Evolutionary conservation across 495 filamentous ascomycete genomes (phyloP), one percentile per base, ranked within the genome.

Genomic region (Tuber magnatum): DNA sequence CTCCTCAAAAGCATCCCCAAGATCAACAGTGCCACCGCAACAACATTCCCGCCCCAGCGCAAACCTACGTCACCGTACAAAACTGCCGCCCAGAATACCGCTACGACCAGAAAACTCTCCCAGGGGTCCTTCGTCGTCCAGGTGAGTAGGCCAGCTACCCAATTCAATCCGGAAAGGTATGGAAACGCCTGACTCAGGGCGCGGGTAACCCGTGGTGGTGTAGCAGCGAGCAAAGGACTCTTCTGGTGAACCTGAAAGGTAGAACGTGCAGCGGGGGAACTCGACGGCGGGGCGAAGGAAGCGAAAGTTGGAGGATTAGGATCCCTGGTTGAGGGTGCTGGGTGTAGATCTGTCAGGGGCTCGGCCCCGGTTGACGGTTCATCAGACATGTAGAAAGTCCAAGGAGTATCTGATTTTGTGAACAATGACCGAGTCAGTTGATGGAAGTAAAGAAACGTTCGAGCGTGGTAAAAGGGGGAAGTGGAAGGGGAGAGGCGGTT

Each of bases 191-290:
- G 97, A 74, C 93, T 94, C 71, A 99, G 87, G 0, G 94, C 93
- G 69, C 94, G 88, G 9, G 95, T 98, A 81, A 99, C 89, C 82
- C 94, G 91, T 3, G 95, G 96, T 42, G 95, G 95, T 44, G 95
- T 99, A 20, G 94, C 93, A 71, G 96, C 90, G 44, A 99, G 87
- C 39, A 99, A 85, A 32, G 96, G 95, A 6, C 92, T 96, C 84
- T 98, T 99, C 83, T 95, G 94, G 83, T 98, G 94, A 2, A 99
- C 94, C 73, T 98, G 89, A 79, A 98, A 92, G 75, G 93, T 95
- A 56, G 92, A 94, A 70, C 93, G 90, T 74, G 91, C 88, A 22
- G 88, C 88, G 72, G 90, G 87, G 14, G 90, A 90, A 71, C 92
- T 87, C 69, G 92, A 93, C 35, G 89, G 87, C 43, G 95, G 94